phyloP scores from a whole-genome alignment of 495 filamentous ascomycete species.

The Podospora tetraspora region DNA sequence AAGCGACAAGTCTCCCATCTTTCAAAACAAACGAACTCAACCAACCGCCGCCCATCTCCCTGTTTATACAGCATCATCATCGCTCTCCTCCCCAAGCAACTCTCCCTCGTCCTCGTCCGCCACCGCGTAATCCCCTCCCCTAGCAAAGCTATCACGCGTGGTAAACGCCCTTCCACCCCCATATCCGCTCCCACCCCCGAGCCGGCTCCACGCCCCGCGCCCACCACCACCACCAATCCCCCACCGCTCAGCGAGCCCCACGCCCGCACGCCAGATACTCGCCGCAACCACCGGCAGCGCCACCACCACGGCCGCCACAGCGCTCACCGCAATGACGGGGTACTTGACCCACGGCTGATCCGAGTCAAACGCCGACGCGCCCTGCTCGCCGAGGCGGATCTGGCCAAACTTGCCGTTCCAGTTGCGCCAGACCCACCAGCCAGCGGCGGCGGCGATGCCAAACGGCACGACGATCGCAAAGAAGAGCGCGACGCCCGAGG shows the following conservation, averaged over 20 bases:
- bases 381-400: slow-evolving; percentile 71
- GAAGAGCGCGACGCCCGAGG: slow-evolving; percentile 73
- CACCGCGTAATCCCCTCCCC: slow-evolving; percentile 77
- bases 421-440: slow-evolving; percentile 80
- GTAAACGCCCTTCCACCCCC: slow-evolving; percentile 57
- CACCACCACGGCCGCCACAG: slow-evolving; percentile 70
- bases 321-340: slow-evolving; percentile 57
- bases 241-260: slow-evolving; percentile 42
- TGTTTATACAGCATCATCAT: slow-evolving; percentile 61
- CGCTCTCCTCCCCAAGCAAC: slow-evolving; percentile 85
- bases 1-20: background rate
- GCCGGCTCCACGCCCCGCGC: slow-evolving; percentile 36
- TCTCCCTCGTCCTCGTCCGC: slow-evolving; percentile 93
- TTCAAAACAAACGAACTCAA: background rate
- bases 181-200: slow-evolving; percentile 40
- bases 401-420: slow-evolving; percentile 89
- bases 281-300: slow-evolving; percentile 66
- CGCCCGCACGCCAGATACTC: slow-evolving; percentile 61
- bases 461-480: slow-evolving; percentile 75
- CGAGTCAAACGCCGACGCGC: slow-evolving; percentile 45
- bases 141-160: slow-evolving; percentile 76
- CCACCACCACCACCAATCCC: slow-evolving; percentile 27
- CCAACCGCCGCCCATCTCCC: slow-evolving; percentile 28
- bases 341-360: slow-evolving; percentile 68
- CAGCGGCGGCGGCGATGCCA: slow-evolving; percentile 58